These are phyloP conservation scores for Diaporthe aspalathi DNA, from an alignment of 2,329 filamentous ascomycete species.

Conservation along the genomic window DNA sequence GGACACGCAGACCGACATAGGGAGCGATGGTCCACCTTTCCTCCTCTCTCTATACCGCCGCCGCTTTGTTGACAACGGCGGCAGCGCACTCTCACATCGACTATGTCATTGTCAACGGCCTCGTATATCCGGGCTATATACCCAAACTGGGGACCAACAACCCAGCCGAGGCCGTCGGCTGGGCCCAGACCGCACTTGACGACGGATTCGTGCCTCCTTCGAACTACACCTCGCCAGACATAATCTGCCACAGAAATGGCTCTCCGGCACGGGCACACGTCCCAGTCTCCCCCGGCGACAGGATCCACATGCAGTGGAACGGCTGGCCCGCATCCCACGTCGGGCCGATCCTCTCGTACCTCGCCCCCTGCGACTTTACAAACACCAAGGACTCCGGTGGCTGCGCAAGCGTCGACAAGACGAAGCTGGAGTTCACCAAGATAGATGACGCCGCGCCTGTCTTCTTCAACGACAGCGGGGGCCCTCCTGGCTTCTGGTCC, in stretches of 20 bases:
- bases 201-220: conserved; percentile 63
- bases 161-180: conserved; percentile 57
- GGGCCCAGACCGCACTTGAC: conserved; percentile 62
- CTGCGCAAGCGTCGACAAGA: conserved; percentile 54
- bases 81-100: conserved; percentile 48
- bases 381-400: conserved; percentile 46
- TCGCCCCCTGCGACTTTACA: conserved; percentile 49
- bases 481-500: conserved; percentile 51
- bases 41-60: not conserved
- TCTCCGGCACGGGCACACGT: conserved; percentile 62
- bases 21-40: not conserved
- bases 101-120: conserved; percentile 57
- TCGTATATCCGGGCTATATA: conserved; percentile 57
- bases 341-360: conserved; percentile 55
- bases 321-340: conserved; percentile 67
- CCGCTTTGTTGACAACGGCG: not conserved
- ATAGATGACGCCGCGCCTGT: conserved; percentile 52
- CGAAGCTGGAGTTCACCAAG: conserved; percentile 56
- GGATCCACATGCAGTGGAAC: conserved; percentile 70
- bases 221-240: conserved; percentile 61
- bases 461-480: conserved; percentile 43
- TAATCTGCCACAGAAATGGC: conserved; percentile 71
- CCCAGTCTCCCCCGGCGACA: conserved; percentile 66
- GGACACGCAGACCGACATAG: not conserved
- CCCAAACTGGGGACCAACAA: conserved; percentile 40